Conservation (phyloP, 495 filamentous ascomycete species). For the Neurospora hispaniola region DNA sequence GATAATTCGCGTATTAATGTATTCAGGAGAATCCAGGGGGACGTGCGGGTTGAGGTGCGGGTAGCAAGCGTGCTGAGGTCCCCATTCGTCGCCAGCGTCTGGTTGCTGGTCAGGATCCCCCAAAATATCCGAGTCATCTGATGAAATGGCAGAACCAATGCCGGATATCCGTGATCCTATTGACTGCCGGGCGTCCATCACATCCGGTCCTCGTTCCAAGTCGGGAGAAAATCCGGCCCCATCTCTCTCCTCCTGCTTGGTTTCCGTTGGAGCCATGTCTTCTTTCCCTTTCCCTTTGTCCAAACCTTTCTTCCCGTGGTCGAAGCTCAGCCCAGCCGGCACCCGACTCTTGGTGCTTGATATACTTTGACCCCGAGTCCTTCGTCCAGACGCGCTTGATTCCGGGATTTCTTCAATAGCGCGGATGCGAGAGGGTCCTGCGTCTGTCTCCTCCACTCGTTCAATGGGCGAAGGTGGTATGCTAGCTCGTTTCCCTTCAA, state of each 20-base stretch:
- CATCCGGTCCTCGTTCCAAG: slow-evolving; percentile 38
- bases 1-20: slow-evolving; percentile 74
- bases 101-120: slow-evolving; percentile 38
- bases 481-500: slow-evolving; percentile 37
- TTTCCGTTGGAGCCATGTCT: slow-evolving; percentile 27
- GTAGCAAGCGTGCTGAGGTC: slow-evolving; percentile 80
- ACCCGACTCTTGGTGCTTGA: slow-evolving; percentile 14
- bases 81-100: slow-evolving; percentile 59
- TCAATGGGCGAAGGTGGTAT: slow-evolving; percentile 21
- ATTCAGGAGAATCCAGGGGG: slow-evolving; percentile 61
- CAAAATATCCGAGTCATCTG: slow-evolving; percentile 42
- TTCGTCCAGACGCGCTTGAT: slow-evolving; percentile 5
- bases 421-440: slow-evolving; percentile 14
- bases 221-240: slow-evolving; percentile 32
- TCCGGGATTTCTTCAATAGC: slow-evolving; percentile 24
- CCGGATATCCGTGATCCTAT: slow-evolving; percentile 29
- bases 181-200: slow-evolving; percentile 23
- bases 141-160: slow-evolving; percentile 40
- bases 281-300: slow-evolving; percentile 39
- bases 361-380: slow-evolving; percentile 23
- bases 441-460: slow-evolving; percentile 13
- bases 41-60: slow-evolving; percentile 92
- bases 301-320: slow-evolving; percentile 11
- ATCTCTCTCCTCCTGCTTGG: slow-evolving; percentile 13
- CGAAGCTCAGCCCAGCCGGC: slow-evolving; percentile 26